Evolutionary conservation across 2,329 filamentous ascomycete species (phyloP).

Genomic region (Pseudogymnoascus verrucosus): DNA sequence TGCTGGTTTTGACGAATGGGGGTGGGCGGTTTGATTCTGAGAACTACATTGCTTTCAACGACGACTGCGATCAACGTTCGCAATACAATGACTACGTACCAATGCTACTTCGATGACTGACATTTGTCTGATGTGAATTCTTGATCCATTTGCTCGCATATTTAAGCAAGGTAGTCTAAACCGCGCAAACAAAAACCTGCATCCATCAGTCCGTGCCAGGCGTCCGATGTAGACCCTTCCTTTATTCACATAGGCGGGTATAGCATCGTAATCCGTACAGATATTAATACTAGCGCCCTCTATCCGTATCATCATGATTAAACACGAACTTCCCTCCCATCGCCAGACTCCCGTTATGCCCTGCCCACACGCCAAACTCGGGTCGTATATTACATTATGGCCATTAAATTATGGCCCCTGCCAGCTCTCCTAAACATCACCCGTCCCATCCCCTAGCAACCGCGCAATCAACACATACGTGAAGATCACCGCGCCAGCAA

Average conservation of each 20-base stretch:
- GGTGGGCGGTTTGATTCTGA: slow-evolving; percentile 4
- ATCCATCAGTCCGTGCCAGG: background rate
- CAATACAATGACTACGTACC: slow-evolving; percentile 7
- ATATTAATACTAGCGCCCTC: background rate
- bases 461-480: slow-evolving; percentile 77
- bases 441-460: slow-evolving; percentile 41
- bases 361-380: background rate
- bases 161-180: background rate
- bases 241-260: background rate
- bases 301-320: background rate
- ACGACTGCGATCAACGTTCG: slow-evolving; percentile 8
- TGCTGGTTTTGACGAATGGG: slow-evolving; percentile 2
- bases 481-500: slow-evolving; percentile 64
- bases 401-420: background rate
- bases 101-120: background rate
- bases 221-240: background rate
- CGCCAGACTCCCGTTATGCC: background rate
- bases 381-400: background rate
- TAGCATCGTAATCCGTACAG: background rate
- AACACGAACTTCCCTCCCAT: background rate
- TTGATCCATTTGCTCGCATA: background rate
- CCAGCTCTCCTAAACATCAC: background rate
- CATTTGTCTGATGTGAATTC: background rate
- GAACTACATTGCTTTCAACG: slow-evolving; percentile 1
- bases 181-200: background rate